Base-by-base conservation (phyloP, 2,329 filamentous ascomycete genomes). In the Hypoxylon sp. region DNA sequence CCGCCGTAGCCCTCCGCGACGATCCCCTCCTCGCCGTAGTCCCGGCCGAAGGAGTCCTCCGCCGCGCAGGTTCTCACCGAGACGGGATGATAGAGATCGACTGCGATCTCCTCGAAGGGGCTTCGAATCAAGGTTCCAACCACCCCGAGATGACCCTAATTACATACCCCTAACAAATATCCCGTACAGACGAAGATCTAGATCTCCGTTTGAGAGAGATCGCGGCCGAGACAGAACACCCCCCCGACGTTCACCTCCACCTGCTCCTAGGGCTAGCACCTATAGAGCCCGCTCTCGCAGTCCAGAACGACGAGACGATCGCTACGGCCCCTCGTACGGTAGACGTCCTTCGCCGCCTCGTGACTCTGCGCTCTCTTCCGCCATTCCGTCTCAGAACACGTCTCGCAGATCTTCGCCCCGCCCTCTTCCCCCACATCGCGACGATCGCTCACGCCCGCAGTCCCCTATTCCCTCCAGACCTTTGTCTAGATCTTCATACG, bases 381-480 rank as follows among this genome's bases (percentile, higher is more conserved):
- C 82, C 17, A 79, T 87, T 2, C 82, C 82, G 45, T 88, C 86
- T 48, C 82, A 83, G 48, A 80, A 83, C 55, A 77, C 82, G 7
- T 88, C 86, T 2, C 82, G 84, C 62, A 82, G 82, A 70, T 84
- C 85, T 10, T 87, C 86, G 13, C 86, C 86, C n/a, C 83, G 85
- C 13, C 83, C 83, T 5, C 77, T 77, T 28, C 82, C 84, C 1
- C 79, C 78, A 49, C 82, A 82, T 68, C 77, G 79, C 34, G 80
- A 82, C 50, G 80, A 81, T 63, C 85, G 84, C 13, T 87, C 86
- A 10, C 82, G 80, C 21, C 80, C 80, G 58, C 77, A 80, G 53
- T 83, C 84, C 11, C 82, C 82, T 7, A 38, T 72, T 48, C 73
- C 74, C 21, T 64, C 74, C 5, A 72, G 77, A 34, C 76, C 76